Evolutionary conservation across 2,329 filamentous ascomycete species (phyloP), one percentile per base, ranked within the genome.

Genomic region (Ilyonectria sp.): DNA sequence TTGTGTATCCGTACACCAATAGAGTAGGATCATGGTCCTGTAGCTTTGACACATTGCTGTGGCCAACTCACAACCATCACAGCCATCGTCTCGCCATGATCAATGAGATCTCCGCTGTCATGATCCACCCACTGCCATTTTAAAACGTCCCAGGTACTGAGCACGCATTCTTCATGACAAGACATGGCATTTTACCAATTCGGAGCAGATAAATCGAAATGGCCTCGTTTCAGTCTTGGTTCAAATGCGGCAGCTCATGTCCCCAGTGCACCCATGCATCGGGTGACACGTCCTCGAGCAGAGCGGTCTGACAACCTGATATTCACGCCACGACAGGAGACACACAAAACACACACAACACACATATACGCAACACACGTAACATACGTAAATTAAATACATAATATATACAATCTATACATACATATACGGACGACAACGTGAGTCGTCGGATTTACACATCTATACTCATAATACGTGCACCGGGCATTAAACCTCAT

Each of bases 401-500:
- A 71, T 73, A 67, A 68, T 59, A 60, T 65, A 65, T 65, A 65
- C 50, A 60, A 55, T 23, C 53, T 54, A 69, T 69, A 75, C 70
- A 73, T 71, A 72, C 65, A 71, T 63, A 71, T 63, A 69, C 56
- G 63, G 56, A 71, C 72, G 70, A 68, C 71, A 71, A 76, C 74
- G 72, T 65, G 72, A 74, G 74, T 76, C 74, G 74, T 61, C 65
- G 37, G 56, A 61, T 72, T 46, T 71, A 71, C 69, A 75, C 73
- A 75, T 58, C 54, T 75, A 69, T 75, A 75, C 71, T 70, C 73
- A 75, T 75, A 67, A 68, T 68, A 74, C 65, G 60, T 67, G 65
- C 59, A 67, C 64, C 44, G 55, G 62, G 65, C 65, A 71, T 60
- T 60, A 69, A 72, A 66, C 59, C 67, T 75, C 73, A 74, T 73